Evolutionary conservation across 1,139 yeast species (phyloP), one percentile per base, ranked within the genome.

Genomic region (Kodamaea plutei): DNA sequence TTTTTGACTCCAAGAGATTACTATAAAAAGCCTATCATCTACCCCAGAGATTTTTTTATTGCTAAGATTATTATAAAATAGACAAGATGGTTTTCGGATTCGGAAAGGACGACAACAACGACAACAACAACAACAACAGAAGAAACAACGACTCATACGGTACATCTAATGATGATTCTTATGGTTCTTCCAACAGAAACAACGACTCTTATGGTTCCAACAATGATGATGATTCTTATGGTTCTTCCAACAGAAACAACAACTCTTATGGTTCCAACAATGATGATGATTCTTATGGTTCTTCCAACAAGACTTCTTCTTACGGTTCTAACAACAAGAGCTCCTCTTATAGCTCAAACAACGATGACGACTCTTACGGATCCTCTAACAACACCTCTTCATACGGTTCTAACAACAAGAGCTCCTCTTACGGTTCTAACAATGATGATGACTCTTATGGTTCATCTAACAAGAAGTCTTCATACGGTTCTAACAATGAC

Each of bases 31-130:
- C n/a, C n/a, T n/a, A n/a, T n/a, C n/a, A n/a, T n/a, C n/a, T n/a
- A n/a, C n/a, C n/a, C n/a, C n/a, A n/a, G n/a, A n/a, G n/a, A n/a
- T n/a, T n/a, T n/a, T n/a, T n/a, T n/a, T n/a, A n/a, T n/a, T n/a
- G n/a, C n/a, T n/a, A n/a, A n/a, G n/a, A n/a, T n/a, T n/a, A n/a
- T n/a, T n/a, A n/a, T n/a, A n/a, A n/a, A n/a, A n/a, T n/a, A 17
- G 9, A 9, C 20, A 45, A 28, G 27, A 45, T 44, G 50, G 50
- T 44, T 30, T 45, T 44, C 33, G 48, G 48, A 18, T 43, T 44
- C 26, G 48, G 50, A n/a, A 44, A 37, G 23, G 44, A 44, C 38
- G 30, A 37, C 35, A 35, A 43, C 38, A 28, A 40, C 26, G 34
- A 40, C 26, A 31, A 37, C 35, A 30, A 25, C 25, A 24, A 26